phyloP scores from a whole-genome alignment of 306 rosid species.

The Parietaria judaica region DNA sequence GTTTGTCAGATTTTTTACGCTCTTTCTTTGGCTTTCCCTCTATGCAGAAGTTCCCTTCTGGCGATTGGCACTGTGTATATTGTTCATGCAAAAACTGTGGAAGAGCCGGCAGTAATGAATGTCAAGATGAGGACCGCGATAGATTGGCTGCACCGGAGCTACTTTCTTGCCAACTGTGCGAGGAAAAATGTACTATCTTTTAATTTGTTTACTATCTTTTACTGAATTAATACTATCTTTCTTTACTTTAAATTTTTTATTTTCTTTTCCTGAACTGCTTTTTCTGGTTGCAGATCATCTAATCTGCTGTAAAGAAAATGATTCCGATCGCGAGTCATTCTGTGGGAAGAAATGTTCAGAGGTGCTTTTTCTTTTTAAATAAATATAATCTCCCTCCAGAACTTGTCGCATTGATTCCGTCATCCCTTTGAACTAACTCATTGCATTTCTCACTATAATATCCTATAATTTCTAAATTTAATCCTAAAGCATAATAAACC shows the following conservation, averaged over 20 bases:
- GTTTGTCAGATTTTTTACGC: neutral
- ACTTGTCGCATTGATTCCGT: too few species aligned
- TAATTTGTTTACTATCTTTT: constrained; percentile 7
- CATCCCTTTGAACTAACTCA: too few species aligned
- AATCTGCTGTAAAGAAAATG: constrained; percentile 39
- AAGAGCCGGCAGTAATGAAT: constrained; percentile 28
- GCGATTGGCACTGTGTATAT: constrained; percentile 86
- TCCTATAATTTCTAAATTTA: too few species aligned
- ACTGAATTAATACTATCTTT: constrained; percentile 1
- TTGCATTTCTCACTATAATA: too few species aligned
- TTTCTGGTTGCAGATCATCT: constrained; percentile 47
- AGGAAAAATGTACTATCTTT: constrained; percentile 58
- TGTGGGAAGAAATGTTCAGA: constrained; percentile 72
- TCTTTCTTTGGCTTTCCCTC: constrained; percentile 15
- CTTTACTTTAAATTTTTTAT: neutral
- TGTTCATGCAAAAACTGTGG: constrained; percentile 94
- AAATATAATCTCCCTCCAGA: too few species aligned
- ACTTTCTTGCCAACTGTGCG: constrained; percentile 57
- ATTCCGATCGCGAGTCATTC: constrained; percentile 32
- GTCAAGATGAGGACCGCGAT: constrained; percentile 25
- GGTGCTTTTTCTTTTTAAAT: constrained; percentile 35
- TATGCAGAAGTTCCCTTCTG: constrained; percentile 83
- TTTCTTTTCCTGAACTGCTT: neutral
- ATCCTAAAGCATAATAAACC: too few species aligned
- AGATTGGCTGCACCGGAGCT: constrained; percentile 28